Conservation (phyloP, 2,329 filamentous ascomycete genomes). For the Colletotrichum gigasporum region DNA sequence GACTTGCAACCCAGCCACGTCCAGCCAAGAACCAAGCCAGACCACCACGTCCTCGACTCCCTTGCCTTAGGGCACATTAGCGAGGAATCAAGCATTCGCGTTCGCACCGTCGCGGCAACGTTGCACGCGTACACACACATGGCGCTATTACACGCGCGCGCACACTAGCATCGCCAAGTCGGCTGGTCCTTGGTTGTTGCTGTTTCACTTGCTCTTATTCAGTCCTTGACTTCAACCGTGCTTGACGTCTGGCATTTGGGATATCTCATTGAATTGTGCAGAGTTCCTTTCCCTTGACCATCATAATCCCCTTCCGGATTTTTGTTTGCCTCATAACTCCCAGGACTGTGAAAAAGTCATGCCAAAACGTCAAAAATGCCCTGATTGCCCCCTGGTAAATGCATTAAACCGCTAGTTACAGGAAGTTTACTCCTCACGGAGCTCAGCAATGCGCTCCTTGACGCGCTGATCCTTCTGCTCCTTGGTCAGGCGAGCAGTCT, state of each 20-base stretch:
- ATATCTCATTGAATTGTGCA: conserved; percentile 32
- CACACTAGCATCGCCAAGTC: neutral
- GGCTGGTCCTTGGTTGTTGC: neutral
- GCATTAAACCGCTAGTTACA: conserved; percentile 23
- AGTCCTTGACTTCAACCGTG: neutral
- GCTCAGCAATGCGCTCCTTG: conserved; percentile 89
- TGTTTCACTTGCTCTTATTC: neutral
- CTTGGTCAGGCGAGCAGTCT: conserved; percentile 78
- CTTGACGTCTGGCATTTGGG: conserved; percentile 33
- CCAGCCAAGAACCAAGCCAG: neutral
- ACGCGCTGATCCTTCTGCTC: conserved; percentile 85
- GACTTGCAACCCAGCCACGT: neutral
- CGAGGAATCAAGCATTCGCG: conserved; percentile 6
- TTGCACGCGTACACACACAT: too few relatives aligned
- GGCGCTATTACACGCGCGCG: neutral
- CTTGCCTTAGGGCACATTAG: neutral
- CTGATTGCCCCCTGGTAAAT: conserved; percentile 9
- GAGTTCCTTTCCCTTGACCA: conserved; percentile 25
- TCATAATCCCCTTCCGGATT: conserved; percentile 28
- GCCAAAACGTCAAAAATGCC: conserved; percentile 31
- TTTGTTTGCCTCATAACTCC: conserved; percentile 32
- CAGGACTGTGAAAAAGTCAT: conserved; percentile 26
- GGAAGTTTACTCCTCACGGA: conserved; percentile 63
- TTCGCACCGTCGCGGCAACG: neutral
- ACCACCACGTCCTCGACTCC: neutral